Evolutionary conservation across 1,284 basidiomycete genomes (phyloP).

Genomic region (Ceraceosorus bombacis): DNA sequence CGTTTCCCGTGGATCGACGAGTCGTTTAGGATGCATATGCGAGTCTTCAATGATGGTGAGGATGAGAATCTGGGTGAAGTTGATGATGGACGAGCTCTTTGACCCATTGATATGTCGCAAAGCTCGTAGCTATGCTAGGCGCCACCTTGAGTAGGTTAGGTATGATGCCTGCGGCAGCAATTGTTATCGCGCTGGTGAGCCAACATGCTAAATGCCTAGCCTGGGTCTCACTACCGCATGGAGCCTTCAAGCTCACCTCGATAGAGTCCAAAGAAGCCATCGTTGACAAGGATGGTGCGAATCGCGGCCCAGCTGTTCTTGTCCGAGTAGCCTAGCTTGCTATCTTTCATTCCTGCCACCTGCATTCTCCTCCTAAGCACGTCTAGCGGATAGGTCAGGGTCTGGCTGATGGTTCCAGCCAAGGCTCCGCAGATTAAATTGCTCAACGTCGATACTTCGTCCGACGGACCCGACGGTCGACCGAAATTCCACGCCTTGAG

Average conservation of each 20-base stretch:
- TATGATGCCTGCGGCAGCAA: conserved; percentile 57
- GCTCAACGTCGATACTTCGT: conserved; percentile 25
- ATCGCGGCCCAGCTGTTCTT: conserved; percentile 62
- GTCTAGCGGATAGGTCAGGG: conserved; percentile 91
- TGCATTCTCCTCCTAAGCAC: conserved; percentile 92
- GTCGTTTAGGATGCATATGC: too few relatives aligned
- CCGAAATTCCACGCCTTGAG: too few relatives aligned
- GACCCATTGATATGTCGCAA: conserved; percentile 40
- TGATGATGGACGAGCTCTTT: conserved; percentile 8
- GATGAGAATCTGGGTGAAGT: not conserved
- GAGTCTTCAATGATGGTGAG: too few relatives aligned
- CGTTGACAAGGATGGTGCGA: conserved; percentile 61
- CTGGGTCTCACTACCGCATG: too few relatives aligned
- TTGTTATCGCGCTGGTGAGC: too few relatives aligned
- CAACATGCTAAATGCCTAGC: too few relatives aligned
- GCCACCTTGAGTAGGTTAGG: conserved; percentile 74
- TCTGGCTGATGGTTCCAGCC: conserved; percentile 69
- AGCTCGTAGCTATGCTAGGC: conserved; percentile 43
- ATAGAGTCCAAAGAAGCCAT: conserved; percentile 71
- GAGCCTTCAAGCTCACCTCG: conserved; percentile 51
- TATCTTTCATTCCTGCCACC: conserved; percentile 71
- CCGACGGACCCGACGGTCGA: conserved; percentile 32
- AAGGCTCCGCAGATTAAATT: conserved; percentile 53
- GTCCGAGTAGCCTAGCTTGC: conserved; percentile 63
- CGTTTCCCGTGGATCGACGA: too few relatives aligned